These are phyloP conservation scores for Fusarium sp. DNA, from an alignment of 2,329 filamentous ascomycete genomes.

Conservation along the genomic window DNA sequence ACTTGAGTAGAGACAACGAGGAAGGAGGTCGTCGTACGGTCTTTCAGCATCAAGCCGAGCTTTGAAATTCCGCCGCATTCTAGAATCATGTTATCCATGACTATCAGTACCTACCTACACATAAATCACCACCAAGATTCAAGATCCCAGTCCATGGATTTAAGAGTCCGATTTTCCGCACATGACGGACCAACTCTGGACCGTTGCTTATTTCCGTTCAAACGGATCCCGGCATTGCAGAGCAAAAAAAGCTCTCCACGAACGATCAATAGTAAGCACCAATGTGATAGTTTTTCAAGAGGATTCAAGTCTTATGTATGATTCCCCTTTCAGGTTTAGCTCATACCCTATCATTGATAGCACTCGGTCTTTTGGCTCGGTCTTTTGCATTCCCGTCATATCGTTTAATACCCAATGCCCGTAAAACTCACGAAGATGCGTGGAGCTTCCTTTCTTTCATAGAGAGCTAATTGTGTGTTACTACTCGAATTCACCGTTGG, in stretches of 20 bases:
- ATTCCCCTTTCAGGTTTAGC: slow-evolving; percentile 14
- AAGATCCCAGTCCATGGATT: not conserved
- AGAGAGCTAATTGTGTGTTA: not conserved
- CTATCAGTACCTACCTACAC: not conserved
- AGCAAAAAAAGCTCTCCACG: not conserved
- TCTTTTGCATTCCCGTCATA: slow-evolving; percentile 20
- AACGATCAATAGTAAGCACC: not conserved
- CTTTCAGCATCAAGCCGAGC: not conserved
- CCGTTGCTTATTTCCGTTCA: slow-evolving; percentile 17
- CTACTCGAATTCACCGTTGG: slow-evolving; percentile 18
- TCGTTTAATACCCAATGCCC: not conserved
- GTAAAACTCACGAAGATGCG: not conserved
- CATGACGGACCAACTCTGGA: slow-evolving; percentile 12
- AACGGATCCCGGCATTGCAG: not conserved
- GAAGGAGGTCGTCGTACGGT: not conserved
- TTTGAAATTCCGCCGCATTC: not conserved
- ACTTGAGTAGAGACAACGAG: not conserved
- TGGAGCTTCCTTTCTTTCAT: not conserved
- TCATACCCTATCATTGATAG: slow-evolving; percentile 4
- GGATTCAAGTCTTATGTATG: not conserved
- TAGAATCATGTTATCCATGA: not conserved
- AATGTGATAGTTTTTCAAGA: not conserved
- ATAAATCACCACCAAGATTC: not conserved
- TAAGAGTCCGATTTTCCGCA: not conserved
- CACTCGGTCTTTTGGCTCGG: slow-evolving; percentile 32